A percentile compares a stretch with the other conserved stretches of the same genome.
These are phyloP conservation scores for Naganishia antarctica DNA, from an alignment of 768 basidiomycete species.

Conservation along the genomic window DNA sequence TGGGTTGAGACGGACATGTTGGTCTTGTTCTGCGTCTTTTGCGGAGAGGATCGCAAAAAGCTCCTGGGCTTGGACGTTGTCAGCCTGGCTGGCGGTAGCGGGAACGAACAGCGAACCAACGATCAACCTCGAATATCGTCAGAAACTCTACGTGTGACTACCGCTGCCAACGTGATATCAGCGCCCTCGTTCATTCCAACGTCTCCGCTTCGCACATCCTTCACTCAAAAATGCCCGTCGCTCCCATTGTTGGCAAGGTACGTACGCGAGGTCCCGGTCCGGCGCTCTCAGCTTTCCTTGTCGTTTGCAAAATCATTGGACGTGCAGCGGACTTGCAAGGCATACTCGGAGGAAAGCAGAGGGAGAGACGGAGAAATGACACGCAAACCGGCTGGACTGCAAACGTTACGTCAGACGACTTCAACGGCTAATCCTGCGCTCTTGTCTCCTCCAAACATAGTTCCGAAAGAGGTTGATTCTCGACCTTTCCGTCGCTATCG, in stretches of 20 bases:
- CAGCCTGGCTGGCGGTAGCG: background rate
- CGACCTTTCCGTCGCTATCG: constrained; percentile 68
- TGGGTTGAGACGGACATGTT: background rate
- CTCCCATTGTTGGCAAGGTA: constrained; percentile 81
- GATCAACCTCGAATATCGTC: constrained; percentile 8
- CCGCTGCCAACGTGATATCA: background rate
- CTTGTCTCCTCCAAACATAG: no score
- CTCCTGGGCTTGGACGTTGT: background rate
- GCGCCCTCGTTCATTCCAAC: background rate
- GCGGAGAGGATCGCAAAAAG: constrained; percentile 12
- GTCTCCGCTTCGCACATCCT: background rate
- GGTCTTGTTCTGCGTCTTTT: background rate
- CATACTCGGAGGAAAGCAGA: no score
- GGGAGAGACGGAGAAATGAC: no score
- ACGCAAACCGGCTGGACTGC: no score
- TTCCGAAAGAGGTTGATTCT: constrained; percentile 89
- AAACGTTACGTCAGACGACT: no score
- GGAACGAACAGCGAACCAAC: constrained; percentile 20
- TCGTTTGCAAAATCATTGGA: no score
- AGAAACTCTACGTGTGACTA: no score
- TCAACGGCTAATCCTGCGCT: no score
- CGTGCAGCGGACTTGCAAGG: no score
- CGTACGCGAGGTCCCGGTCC: constrained; percentile 10
- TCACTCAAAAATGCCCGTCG: constrained; percentile 64
- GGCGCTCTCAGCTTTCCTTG: no score